Conservation (phyloP, 129 eudicot genomes). For the Flaveria linearis region DNA sequence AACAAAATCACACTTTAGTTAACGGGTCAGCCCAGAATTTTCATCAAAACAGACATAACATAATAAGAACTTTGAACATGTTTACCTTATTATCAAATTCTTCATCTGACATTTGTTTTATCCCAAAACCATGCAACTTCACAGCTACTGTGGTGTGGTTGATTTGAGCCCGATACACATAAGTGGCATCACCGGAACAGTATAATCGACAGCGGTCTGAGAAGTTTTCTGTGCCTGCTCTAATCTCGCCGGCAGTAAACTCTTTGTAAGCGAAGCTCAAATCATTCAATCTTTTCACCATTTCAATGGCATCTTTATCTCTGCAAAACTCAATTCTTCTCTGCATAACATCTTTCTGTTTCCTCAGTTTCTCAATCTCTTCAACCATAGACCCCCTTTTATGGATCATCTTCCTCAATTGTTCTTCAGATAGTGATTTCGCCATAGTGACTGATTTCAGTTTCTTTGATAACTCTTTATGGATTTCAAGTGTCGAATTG, state of each 20-base stretch:
- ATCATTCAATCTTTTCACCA: conserved; percentile 35
- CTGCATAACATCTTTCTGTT: conserved; percentile 64
- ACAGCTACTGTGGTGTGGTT: conserved; percentile 57
- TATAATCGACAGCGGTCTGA: conserved; percentile 48
- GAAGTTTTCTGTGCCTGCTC: conserved; percentile 66
- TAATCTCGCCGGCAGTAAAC: conserved; percentile 59
- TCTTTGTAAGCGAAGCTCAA: conserved; percentile 48
- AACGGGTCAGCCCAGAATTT: not conserved
- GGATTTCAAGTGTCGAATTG: conserved; percentile 53
- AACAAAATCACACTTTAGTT: not conserved
- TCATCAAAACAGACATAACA: not conserved
- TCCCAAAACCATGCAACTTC: conserved; percentile 38
- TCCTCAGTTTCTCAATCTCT: conserved; percentile 67
- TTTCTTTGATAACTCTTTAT: conserved; percentile 59
- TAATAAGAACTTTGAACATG: not conserved
- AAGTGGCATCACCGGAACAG: conserved; percentile 47
- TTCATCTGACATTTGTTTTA: conserved; percentile 39
- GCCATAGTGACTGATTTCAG: conserved; percentile 48
- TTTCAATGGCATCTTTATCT: conserved; percentile 72
- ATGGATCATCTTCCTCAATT: conserved; percentile 47
- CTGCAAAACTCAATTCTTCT: conserved; percentile 74
- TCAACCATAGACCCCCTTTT: conserved; percentile 50
- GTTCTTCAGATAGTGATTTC: conserved; percentile 48
- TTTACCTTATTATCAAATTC: conserved; percentile 62
- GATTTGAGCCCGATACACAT: conserved; percentile 61